These are phyloP conservation scores for Leccinum colubrinum DNA, from an alignment of 1,284 basidiomycete species.

Conservation along the genomic window DNA sequence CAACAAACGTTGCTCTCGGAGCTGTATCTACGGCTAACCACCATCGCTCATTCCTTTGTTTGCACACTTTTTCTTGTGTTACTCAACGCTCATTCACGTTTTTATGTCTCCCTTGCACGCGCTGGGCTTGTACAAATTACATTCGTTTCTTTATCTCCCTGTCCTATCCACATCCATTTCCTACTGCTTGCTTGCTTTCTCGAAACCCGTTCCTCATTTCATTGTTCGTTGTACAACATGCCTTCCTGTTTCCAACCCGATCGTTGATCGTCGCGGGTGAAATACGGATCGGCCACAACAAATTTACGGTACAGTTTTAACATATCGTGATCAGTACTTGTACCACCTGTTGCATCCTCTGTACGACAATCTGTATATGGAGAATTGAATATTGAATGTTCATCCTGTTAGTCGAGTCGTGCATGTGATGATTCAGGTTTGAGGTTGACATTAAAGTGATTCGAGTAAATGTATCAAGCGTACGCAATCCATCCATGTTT, in stretches of 20 bases:
- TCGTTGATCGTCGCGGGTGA: constrained; percentile 16
- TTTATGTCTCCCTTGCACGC: too few species aligned
- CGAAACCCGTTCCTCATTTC: constrained; percentile 1
- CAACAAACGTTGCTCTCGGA: too few species aligned
- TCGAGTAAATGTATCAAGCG: background rate
- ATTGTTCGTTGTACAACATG: constrained; percentile 18
- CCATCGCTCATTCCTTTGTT: too few species aligned
- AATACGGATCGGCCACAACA: constrained; percentile 10
- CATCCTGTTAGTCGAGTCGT: background rate
- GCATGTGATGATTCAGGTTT: background rate
- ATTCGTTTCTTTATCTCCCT: background rate
- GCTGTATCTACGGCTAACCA: too few species aligned
- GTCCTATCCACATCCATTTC: constrained; percentile 1
- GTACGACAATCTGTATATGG: constrained; percentile 19
- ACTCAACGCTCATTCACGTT: too few species aligned
- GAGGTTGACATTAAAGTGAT: background rate
- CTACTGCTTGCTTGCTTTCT: background rate
- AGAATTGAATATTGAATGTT: too few species aligned
- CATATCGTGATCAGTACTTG: constrained; percentile 11
- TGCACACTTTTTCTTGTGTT: too few species aligned
- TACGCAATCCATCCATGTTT: constrained; percentile 34
- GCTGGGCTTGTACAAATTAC: too few species aligned
- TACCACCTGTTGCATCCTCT: constrained; percentile 22
- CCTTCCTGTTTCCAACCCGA: background rate
- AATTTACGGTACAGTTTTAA: constrained; percentile 17